Percentiles rank a stretch among this genome's conserved stretches.
Conservation (phyloP, 768 basidiomycete genomes). For the Pleurotus giganteus region DNA sequence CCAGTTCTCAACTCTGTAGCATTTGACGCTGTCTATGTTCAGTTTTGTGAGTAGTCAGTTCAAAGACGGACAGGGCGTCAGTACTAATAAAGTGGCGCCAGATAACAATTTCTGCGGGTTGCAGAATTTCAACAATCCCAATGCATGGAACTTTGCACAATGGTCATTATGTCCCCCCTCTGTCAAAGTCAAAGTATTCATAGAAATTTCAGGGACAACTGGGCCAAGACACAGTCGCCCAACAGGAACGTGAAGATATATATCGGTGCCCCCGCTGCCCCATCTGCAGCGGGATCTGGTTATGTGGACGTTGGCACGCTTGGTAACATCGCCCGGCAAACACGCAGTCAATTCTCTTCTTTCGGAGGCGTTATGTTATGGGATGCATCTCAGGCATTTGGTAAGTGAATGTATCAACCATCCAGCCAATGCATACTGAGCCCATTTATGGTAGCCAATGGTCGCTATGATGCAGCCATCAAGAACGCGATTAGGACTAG, state of each 20-base stretch:
- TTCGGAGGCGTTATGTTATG: conserved; percentile 52
- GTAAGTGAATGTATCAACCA: conserved; percentile 15
- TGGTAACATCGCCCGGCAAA: conserved; percentile 35
- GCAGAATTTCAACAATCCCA: conserved; percentile 37
- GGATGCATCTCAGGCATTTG: conserved; percentile 39
- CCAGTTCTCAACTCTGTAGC: conserved; percentile 52
- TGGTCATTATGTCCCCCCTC: conserved; percentile 30
- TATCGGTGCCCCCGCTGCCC: conserved; percentile 53
- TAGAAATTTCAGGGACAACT: conserved; percentile 40
- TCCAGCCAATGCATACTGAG: neutral
- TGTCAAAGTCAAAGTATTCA: neutral
- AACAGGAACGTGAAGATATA: conserved; percentile 54
- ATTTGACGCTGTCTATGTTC: conserved; percentile 68
- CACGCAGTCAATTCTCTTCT: conserved; percentile 44
- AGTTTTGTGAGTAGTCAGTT: conserved; percentile 39
- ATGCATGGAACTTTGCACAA: conserved; percentile 47
- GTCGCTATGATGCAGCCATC: conserved; percentile 37
- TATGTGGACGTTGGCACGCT: conserved; percentile 45
- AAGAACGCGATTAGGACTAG: conserved; percentile 34
- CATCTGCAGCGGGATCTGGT: conserved; percentile 51
- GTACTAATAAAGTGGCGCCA: neutral
- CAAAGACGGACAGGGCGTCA: neutral
- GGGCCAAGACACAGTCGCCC: conserved; percentile 52
- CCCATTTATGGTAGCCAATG: conserved; percentile 27
- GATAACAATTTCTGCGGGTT: conserved; percentile 48